phyloP scores from a whole-genome alignment of 1,139 yeast species.

The Casaregolazyma suthepensis region DNA sequence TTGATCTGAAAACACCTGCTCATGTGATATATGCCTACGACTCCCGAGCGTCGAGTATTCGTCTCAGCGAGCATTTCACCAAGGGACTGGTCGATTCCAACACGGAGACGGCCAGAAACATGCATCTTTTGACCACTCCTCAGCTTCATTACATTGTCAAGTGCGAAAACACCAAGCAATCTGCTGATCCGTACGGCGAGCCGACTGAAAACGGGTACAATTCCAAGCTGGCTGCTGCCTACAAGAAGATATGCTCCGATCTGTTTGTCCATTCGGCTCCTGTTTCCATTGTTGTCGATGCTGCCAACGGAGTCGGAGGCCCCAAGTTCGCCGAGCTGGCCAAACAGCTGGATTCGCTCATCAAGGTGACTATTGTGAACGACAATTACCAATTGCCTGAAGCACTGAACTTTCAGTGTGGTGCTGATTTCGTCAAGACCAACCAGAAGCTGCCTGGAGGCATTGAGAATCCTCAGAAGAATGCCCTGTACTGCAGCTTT shows the following conservation, averaged over 20 bases:
- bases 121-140: slow-evolving; percentile 82
- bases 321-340: slow-evolving; percentile 55
- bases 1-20: slow-evolving; percentile 39
- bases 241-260: slow-evolving; percentile 35
- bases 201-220: slow-evolving; percentile 69
- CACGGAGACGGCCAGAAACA: slow-evolving; percentile 46
- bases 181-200: slow-evolving; percentile 48
- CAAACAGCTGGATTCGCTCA: slow-evolving; percentile 36
- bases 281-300: slow-evolving; percentile 57
- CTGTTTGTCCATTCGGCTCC: slow-evolving; percentile 25
- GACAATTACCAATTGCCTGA: slow-evolving; percentile 50
- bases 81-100: slow-evolving; percentile 56
- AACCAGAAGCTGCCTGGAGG: slow-evolving; percentile 71
- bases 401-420: slow-evolving; percentile 70
- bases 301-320: slow-evolving; percentile 96
- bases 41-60: slow-evolving; percentile 64
- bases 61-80: slow-evolving; percentile 54
- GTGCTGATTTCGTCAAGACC: slow-evolving; percentile 94
- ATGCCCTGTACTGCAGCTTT: slow-evolving; percentile 67
- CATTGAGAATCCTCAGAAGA: slow-evolving; percentile 37
- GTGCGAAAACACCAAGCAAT: slow-evolving; percentile 50
- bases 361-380: slow-evolving; percentile 51
- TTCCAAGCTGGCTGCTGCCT: slow-evolving; percentile 49
- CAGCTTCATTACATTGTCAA: slow-evolving; percentile 87
- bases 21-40: slow-evolving; percentile 49